Percentiles rank a stretch among this genome's conserved stretches.
These are phyloP conservation scores for Capronia epimyces DNA, from an alignment of 2,329 filamentous ascomycete species.

Conservation along the genomic window DNA sequence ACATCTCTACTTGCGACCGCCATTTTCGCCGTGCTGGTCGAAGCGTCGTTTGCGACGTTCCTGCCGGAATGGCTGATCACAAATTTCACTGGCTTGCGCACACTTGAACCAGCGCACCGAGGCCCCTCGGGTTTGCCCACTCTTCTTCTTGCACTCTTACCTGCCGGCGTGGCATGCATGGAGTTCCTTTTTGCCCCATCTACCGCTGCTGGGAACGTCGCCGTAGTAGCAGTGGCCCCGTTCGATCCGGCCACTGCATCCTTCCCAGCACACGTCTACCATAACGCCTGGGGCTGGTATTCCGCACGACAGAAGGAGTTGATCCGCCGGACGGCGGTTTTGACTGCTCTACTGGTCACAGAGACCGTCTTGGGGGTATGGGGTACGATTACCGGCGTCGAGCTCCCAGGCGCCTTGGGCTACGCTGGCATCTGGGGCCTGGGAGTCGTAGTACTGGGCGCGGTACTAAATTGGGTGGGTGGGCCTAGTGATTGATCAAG, in stretches of 20 bases:
- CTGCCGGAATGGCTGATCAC: constrained; percentile 67
- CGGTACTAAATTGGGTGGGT: constrained; percentile 49
- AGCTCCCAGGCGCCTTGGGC: constrained; percentile 61
- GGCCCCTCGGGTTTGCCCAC: constrained; percentile 50
- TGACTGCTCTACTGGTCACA: constrained; percentile 44
- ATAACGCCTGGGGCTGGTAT: constrained; percentile 56
- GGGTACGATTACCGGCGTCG: constrained; percentile 64
- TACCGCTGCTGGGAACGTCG: constrained; percentile 42
- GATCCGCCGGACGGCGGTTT: constrained; percentile 55
- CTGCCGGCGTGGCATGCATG: constrained; percentile 65
- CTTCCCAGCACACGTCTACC: constrained; percentile 61
- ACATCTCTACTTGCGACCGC: constrained; percentile 64
- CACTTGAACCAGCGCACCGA: constrained; percentile 62
- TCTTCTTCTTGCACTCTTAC: constrained; percentile 52
- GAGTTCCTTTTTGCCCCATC: constrained; percentile 66
- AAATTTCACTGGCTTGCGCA: constrained; percentile 67
- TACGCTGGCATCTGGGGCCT: constrained; percentile 73
- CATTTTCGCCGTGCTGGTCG: constrained; percentile 70
- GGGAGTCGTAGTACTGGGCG: constrained; percentile 58
- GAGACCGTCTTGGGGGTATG: constrained; percentile 61
- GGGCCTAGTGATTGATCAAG: constrained; percentile 31
- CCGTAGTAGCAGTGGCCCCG: constrained; percentile 27
- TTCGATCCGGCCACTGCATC: constrained; percentile 63
- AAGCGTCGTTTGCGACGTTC: constrained; percentile 62
- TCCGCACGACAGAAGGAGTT: constrained; percentile 57